Evolutionary conservation across 768 basidiomycete species (phyloP).

Genomic region (Xerocomellus dryophilus): DNA sequence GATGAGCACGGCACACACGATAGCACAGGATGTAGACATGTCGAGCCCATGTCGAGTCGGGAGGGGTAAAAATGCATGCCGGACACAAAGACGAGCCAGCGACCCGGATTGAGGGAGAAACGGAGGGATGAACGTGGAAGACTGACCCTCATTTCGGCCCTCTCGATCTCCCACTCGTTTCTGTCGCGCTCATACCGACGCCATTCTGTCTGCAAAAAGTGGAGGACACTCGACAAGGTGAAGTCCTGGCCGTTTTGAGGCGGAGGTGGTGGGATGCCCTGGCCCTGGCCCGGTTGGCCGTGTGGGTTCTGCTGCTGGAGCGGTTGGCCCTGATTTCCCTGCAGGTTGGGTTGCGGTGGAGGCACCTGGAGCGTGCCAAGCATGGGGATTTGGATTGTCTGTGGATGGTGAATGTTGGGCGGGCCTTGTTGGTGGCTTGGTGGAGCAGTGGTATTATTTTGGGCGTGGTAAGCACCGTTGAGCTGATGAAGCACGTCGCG

Average conservation of each 20-base stretch:
- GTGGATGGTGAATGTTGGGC: constrained; percentile 37
- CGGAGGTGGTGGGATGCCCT: constrained; percentile 66
- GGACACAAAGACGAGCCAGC: not conserved
- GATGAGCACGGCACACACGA: constrained; percentile 14
- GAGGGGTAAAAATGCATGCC: not conserved
- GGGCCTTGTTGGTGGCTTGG: constrained; percentile 23
- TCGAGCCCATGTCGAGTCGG: too few species aligned
- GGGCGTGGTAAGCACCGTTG: constrained; percentile 30
- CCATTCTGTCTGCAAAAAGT: constrained; percentile 99
- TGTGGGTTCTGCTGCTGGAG: constrained; percentile 53
- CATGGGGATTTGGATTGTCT: constrained; percentile 61
- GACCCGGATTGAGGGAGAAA: not conserved
- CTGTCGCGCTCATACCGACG: constrained; percentile 95
- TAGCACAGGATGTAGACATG: not conserved
- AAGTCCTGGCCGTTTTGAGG: constrained; percentile 89
- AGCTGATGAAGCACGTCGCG: constrained; percentile 31
- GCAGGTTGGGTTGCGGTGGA: constrained; percentile 45
- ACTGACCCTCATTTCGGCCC: constrained; percentile 97
- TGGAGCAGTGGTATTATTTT: constrained; percentile 14
- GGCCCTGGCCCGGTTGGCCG: constrained; percentile 52
- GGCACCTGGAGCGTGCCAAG: constrained; percentile 67
- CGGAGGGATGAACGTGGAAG: not conserved
- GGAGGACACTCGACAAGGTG: constrained; percentile 90
- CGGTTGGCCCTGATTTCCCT: constrained; percentile 36
- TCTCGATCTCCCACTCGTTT: constrained; percentile 99